Evolutionary conservation across 441 rosid species (phyloP), one percentile per base, ranked within the genome.

Genomic region (Corymbia calophylla): DNA sequence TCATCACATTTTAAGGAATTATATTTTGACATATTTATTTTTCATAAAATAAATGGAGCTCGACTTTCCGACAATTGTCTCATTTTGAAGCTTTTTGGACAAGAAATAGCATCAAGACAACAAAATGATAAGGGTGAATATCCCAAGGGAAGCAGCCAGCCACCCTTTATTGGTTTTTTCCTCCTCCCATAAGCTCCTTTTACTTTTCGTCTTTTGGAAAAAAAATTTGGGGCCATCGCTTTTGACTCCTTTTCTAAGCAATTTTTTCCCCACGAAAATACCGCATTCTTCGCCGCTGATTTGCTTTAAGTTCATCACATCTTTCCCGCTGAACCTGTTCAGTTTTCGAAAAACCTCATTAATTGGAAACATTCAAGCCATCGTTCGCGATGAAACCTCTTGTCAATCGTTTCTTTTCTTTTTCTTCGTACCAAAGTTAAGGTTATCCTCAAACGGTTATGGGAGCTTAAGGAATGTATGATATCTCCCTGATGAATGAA

Each of bases 271-370:
- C n/a, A 44, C 51, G n/a, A 6, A 77, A 23, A 12, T 86, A 39
- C 89, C 94, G 93, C 93, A 56, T 92, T 89, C 89, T 80, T 88
- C 93, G 93, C 91, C 93, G 91, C 93, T 87, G 89, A 47, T 91
- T 73, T 85, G 88, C 88, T 93, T 87, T 25, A n/a, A 53, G 35
- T 21, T 10, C 39, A 14, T 12, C 39, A 14, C 7, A 6, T 6
- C 39, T 87, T 94, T 92, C 91, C 94, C 94, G 91, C 90, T 35
- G 88, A 89, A 86, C 77, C 87, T 64, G 58, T 60, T 91, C 87
- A 81, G 89, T 87, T 89, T 87, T 90, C 90, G 93, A 92, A 44
- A 49, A 29, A 62, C 11, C 39, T 21, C 15, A 39, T 39, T 11
- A 25, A 21, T 21, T 21, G 8, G 6, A 14, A 23, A 5, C 84